phyloP scores from a whole-genome alignment of 1,284 basidiomycete genomes.

The Naganishia sp. region DNA sequence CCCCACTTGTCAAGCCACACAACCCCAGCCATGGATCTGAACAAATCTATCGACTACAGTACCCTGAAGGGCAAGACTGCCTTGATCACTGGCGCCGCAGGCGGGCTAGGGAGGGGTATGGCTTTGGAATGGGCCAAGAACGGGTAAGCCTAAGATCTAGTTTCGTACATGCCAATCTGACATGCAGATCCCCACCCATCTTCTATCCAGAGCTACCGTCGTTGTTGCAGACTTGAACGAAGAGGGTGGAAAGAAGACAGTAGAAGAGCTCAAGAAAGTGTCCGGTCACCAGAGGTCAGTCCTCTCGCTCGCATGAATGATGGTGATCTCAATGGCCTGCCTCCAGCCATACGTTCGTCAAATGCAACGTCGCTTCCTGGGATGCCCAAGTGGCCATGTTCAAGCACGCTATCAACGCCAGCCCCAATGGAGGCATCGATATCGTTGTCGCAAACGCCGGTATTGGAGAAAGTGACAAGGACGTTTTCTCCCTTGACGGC shows the following conservation, averaged over 20 bases:
- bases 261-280: conserved; percentile 27
- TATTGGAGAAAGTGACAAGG: conserved; percentile 28
- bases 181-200: background rate
- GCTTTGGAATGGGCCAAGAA: conserved; percentile 30
- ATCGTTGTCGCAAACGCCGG: conserved; percentile 34
- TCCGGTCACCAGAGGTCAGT: conserved; percentile 24
- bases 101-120: conserved; percentile 32
- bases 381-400: conserved; percentile 32
- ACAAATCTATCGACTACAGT: conserved; percentile 25
- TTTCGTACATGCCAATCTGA: background rate
- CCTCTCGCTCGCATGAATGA: background rate
- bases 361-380: conserved; percentile 33
- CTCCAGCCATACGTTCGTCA: conserved; percentile 29
- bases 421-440: conserved; percentile 27
- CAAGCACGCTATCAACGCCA: conserved; percentile 27
- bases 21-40: conserved; percentile 24
- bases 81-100: conserved; percentile 32
- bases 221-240: conserved; percentile 33
- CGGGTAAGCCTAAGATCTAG: conserved; percentile 22
- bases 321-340: background rate
- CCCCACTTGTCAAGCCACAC: background rate
- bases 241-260: conserved; percentile 26
- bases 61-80: conserved; percentile 31
- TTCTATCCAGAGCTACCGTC: conserved; percentile 22
- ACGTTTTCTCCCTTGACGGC: conserved; percentile 16